phyloP scores from a whole-genome alignment of 441 rosid genomes.

The Pelargonium cotyledonis region DNA sequence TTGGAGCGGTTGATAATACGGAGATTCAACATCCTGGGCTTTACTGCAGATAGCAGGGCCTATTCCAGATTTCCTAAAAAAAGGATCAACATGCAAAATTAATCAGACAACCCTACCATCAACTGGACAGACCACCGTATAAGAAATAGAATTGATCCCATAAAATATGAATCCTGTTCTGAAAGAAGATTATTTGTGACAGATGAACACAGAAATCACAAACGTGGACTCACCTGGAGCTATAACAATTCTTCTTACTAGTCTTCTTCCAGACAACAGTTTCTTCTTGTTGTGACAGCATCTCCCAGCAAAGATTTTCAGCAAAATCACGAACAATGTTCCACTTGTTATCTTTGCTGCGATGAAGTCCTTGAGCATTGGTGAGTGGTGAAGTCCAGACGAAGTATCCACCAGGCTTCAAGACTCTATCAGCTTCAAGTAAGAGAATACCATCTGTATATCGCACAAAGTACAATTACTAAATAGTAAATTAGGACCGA shows the following conservation, averaged over 20 bases:
- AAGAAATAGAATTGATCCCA: background rate
- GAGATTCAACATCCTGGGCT: conserved; percentile 83
- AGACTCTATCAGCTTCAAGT: conserved; percentile 72
- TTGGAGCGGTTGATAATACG: conserved; percentile 81
- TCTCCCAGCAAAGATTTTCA: conserved; percentile 81
- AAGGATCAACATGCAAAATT: conserved; percentile 1
- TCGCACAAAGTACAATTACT: background rate
- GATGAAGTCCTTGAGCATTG: conserved; percentile 38
- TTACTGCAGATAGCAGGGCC: conserved; percentile 70
- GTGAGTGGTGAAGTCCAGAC: conserved; percentile 90
- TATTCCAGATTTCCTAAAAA: conserved; percentile 63
- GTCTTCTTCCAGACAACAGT: conserved; percentile 97
- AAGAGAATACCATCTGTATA: conserved; percentile 67
- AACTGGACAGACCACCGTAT: background rate
- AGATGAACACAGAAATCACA: background rate
- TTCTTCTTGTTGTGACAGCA: conserved; percentile 87
- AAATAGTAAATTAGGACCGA: background rate
- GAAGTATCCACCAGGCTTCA: conserved; percentile 89
- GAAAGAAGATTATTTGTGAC: background rate
- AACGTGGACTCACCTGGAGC: conserved; percentile 53
- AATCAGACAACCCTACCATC: background rate
- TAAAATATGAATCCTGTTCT: background rate
- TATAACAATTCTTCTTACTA: conserved; percentile 60
- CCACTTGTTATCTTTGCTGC: conserved; percentile 67
- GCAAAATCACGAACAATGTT: conserved; percentile 59